Evolutionary conservation across 1,284 basidiomycete species (phyloP), one percentile per base, ranked within the genome.

Genomic region (Rhodotorula sp.): DNA sequence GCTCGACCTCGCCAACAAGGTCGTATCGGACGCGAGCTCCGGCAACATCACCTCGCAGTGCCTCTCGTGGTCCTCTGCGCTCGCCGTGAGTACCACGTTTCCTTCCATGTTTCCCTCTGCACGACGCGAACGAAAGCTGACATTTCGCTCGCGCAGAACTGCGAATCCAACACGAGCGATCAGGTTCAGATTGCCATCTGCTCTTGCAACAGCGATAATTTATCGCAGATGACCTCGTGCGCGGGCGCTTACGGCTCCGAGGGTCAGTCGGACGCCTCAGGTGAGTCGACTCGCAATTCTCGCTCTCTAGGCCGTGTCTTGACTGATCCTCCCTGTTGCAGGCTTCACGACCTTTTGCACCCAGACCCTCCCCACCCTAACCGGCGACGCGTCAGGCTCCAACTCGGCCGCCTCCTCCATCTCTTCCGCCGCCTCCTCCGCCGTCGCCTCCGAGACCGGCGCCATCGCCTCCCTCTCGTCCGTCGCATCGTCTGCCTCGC

Each of bases 291-390:
- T 16, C 10, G 48, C 48, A n/a, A 22, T 10, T 34, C 24, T 22
- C 15, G 10, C 59, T 15, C 9, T 34, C 34, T 20, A 31, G 26
- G 28, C 31, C 26, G 2, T 9, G 4, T 15, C 28, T 13, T 9
- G 4, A 8, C 28, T 13, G n/a, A 10, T 31, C 22, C 15, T 5
- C 34, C 24, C 28, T 11, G 8, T 10, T 16, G 24, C 52, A 65
- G 64, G 68, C 28, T 69, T 65, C 37, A 18, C 37, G 6, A 46
- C 55, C 22, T 69, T 69, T 40, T 69, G 68, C 57, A 24, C 44
- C 22, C 28, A 40, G 11, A 60, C 64, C 1, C 64, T 69, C 30
- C 64, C 68, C 6, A 59, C 52, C 9, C 47, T 69, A 13, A 30
- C 31, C 52, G 20, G 46, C 54, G 26, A n/a, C 28, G 8, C 40